Conservation (phyloP, 768 basidiomycete genomes). For the Leccinum barrowsii region DNA sequence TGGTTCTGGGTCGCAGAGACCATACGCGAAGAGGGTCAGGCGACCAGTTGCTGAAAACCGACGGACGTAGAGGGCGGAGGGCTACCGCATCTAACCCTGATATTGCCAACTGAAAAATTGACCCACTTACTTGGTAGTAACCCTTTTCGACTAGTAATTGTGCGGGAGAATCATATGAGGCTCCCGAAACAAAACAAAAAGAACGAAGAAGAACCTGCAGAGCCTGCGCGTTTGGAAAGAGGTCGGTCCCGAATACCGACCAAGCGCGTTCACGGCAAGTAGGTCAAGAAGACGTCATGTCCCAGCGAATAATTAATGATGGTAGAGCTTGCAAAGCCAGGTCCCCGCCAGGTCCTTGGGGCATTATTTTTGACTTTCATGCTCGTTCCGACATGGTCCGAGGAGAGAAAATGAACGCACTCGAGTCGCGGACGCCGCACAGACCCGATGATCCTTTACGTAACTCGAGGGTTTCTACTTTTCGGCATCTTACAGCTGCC, state of each 20-base stretch:
- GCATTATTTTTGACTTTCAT: neutral
- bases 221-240: constrained; percentile 1
- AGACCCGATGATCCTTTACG: neutral
- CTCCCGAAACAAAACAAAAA: neutral
- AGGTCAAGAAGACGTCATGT: no score
- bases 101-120: neutral
- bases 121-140: neutral
- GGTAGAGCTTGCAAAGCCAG: neutral
- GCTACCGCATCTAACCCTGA: neutral
- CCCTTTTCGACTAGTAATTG: neutral
- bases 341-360: no score
- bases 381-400: neutral
- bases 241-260: no score
- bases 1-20: neutral
- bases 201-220: neutral
- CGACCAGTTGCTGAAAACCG: neutral
- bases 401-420: constrained; percentile 4
- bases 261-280: no score
- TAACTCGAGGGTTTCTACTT: neutral
- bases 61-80: neutral
- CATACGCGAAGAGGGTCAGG: neutral
- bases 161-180: neutral
- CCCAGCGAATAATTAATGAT: neutral
- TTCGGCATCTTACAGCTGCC: neutral
- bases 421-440: constrained; percentile 1